Conservation (phyloP, 805 yeast species). For the Metschnikowia hibisci region DNA sequence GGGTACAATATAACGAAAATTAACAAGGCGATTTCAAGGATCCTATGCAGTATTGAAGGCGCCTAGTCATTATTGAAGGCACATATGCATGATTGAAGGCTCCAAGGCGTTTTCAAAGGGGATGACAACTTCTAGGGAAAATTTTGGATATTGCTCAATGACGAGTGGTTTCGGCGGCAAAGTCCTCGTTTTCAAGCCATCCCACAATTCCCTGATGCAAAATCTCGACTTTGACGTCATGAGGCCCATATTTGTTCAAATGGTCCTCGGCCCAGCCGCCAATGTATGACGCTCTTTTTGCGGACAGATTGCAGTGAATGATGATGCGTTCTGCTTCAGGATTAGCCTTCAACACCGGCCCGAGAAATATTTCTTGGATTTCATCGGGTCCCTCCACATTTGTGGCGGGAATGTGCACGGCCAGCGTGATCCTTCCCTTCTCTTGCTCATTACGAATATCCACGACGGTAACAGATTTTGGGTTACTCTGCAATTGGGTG, state of each 20-base stretch:
- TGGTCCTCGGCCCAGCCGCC: conserved; percentile 24
- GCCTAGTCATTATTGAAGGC: too few species aligned
- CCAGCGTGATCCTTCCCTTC: conserved; percentile 14
- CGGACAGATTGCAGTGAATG: conserved; percentile 23
- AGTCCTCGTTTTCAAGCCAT: conserved; percentile 17
- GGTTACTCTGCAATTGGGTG: conserved; percentile 9
- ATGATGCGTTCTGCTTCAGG: conserved; percentile 16
- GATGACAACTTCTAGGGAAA: not conserved
- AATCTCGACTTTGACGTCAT: conserved; percentile 17
- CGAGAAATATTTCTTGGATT: conserved; percentile 13
- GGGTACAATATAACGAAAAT: too few species aligned
- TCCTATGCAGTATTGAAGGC: too few species aligned
- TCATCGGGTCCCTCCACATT: conserved; percentile 15
- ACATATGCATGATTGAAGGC: too few species aligned
- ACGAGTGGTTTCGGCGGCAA: conserved; percentile 9
- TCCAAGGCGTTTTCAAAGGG: too few species aligned
- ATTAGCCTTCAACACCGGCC: conserved; percentile 9
- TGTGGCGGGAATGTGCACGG: conserved; percentile 22
- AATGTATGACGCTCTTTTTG: conserved; percentile 17
- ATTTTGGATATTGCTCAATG: not conserved
- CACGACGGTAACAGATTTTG: conserved; percentile 15
- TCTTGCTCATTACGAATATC: conserved; percentile 21
- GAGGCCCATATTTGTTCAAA: conserved; percentile 12
- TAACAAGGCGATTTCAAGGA: too few species aligned
- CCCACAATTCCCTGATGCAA: conserved; percentile 23